Conservation (phyloP, 345 rosid genomes). For the Rhizophora apiculata region DNA sequence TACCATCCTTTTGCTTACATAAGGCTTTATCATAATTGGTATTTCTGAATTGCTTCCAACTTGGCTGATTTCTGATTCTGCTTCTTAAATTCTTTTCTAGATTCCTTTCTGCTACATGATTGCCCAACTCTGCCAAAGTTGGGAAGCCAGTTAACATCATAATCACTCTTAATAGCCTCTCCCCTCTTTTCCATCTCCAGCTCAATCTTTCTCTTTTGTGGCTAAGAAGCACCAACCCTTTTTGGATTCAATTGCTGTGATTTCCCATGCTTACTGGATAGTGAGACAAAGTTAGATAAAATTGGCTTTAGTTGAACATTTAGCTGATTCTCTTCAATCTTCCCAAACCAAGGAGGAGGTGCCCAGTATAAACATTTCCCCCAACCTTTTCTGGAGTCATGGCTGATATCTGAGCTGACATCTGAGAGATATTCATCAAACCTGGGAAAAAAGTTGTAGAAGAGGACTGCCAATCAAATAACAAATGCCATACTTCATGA, state of each 20-base stretch:
- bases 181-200: conserved; percentile 84
- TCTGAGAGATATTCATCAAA: conserved; percentile 28
- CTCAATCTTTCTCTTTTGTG: conserved; percentile 85
- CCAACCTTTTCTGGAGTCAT: conserved; percentile 27
- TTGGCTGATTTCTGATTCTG: conserved; percentile 54
- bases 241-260: conserved; percentile 66
- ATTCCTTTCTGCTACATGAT: conserved; percentile 81
- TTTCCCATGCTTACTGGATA: conserved; percentile 43
- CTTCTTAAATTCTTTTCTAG: conserved; percentile 79
- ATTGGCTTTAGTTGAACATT: conserved; percentile 29
- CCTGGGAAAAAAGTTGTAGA: conserved; percentile 36
- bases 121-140: conserved; percentile 98
- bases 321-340: conserved; percentile 38
- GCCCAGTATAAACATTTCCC: conserved; percentile 80
- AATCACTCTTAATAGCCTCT: conserved; percentile 39
- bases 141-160: conserved; percentile 78
- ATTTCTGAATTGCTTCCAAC: conserved; percentile 43
- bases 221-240: conserved; percentile 96
- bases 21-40: conserved; percentile 55
- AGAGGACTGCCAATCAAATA: neutral
- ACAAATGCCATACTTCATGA: neutral
- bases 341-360: conserved; percentile 77
- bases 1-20: conserved; percentile 78
- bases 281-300: conserved; percentile 23
- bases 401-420: conserved; percentile 24